Conservation (phyloP, 495 filamentous ascomycete species). For the Daldinia concentrica region DNA sequence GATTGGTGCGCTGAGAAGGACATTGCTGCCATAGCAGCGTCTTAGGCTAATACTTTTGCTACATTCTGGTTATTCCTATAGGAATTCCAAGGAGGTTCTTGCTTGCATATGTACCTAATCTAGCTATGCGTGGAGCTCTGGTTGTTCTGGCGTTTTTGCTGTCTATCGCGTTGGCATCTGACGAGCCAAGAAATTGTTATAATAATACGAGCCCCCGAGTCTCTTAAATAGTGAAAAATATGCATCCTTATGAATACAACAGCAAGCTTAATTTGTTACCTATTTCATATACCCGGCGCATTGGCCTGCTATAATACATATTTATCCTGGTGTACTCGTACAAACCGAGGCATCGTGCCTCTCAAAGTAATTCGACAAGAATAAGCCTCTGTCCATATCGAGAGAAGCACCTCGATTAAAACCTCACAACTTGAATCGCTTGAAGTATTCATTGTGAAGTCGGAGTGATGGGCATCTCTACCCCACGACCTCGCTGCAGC, state of each 20-base stretch:
- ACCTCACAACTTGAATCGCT: background rate
- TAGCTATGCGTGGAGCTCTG: background rate
- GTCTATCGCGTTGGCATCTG: background rate
- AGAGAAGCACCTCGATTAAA: background rate
- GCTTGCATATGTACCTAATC: background rate
- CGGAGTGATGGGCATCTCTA: slow-evolving; percentile 6
- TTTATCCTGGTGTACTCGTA: background rate
- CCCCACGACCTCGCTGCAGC: slow-evolving; percentile 6
- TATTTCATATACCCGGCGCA: background rate
- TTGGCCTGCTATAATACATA: slow-evolving; percentile 5
- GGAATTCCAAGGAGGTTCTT: too few species aligned
- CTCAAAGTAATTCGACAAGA: background rate
- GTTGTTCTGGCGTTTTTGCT: background rate
- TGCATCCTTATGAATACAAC: background rate
- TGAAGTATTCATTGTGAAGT: slow-evolving; percentile 11
- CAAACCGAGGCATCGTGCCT: background rate
- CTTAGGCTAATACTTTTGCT: background rate
- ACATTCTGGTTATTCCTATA: too few species aligned
- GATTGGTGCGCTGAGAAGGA: slow-evolving; percentile 78
- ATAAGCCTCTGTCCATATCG: background rate
- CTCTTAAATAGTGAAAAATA: background rate
- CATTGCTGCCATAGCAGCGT: slow-evolving; percentile 19
- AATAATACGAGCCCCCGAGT: background rate
- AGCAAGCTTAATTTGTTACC: background rate
- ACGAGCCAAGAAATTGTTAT: background rate